Conservation (phyloP, 768 basidiomycete genomes). For the Xerocomellus intermedius region DNA sequence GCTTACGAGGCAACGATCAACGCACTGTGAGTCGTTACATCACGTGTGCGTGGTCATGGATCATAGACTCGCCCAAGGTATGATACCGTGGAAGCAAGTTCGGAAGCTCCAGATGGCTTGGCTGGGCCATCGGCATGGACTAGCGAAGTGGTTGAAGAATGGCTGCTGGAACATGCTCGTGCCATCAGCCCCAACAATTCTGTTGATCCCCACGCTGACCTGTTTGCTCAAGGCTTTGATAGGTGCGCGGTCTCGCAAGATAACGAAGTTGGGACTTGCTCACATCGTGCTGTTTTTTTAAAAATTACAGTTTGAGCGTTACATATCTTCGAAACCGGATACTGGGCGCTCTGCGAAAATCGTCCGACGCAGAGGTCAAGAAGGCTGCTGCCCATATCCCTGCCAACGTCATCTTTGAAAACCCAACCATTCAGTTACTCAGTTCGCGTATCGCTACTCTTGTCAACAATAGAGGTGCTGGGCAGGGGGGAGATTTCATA, state of each 20-base stretch:
- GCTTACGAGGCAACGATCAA: slow-evolving; percentile 48
- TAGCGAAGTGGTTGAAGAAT: slow-evolving; percentile 13
- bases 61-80: slow-evolving; percentile 24
- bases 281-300: neutral
- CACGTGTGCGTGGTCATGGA: neutral
- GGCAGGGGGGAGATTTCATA: neutral
- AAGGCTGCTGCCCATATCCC: slow-evolving; percentile 27
- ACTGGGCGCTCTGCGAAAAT: slow-evolving; percentile 29
- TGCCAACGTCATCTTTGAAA: slow-evolving; percentile 34
- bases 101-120: slow-evolving; percentile 16
- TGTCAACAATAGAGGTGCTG: neutral
- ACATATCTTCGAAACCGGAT: slow-evolving; percentile 29
- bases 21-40: slow-evolving; percentile 33
- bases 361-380: slow-evolving; percentile 28
- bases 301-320: slow-evolving; percentile 29
- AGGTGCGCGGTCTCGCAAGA: slow-evolving; percentile 25
- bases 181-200: slow-evolving; percentile 5
- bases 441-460: slow-evolving; percentile 21
- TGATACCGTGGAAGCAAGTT: slow-evolving; percentile 30
- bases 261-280: neutral
- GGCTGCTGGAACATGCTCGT: slow-evolving; percentile 30
- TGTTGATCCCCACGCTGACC: slow-evolving; percentile 18
- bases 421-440: slow-evolving; percentile 41
- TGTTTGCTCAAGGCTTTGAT: slow-evolving; percentile 38
- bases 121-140: slow-evolving; percentile 29